Base-by-base conservation (phyloP, 257 asterid species). In the Gentiana macrophylla region DNA sequence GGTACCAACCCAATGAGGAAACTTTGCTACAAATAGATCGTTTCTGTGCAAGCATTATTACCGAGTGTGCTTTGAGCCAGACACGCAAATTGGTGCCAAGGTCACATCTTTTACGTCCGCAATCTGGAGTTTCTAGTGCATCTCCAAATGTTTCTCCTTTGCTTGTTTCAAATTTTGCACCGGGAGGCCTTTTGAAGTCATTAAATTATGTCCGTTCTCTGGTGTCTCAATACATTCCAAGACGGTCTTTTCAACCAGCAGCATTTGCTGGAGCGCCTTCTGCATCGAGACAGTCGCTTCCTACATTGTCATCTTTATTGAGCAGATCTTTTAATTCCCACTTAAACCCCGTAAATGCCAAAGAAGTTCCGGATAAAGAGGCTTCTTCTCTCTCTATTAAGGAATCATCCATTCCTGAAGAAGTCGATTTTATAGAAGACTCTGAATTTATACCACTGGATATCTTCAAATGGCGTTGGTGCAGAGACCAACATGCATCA, bases 1-100 rank as follows among this genome's bases (percentile, higher is more conserved):
- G 99, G 73, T 92, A 92, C 65, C 89, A 86, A 76, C 99, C 99
- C 56, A 77, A 81, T n/a, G 99, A 92, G 80, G 97, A 88, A 69
- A 92, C 94, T 52, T 76, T 92, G 69, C 83, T 72, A 59, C 99
- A 83, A 73, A 88, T 92, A 66, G 97, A 92, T 72, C 86, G 95
- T 50, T 92, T 88, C 70, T 92, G 97, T 70, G 72, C 77, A 52
- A 77, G 95, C 82, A 80, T 88, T 71, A 83, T 92, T 72, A 70
- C 82, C 6, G 99, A 92, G 82, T 88, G 94, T 67, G 95, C 83
- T 68, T 63, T 76, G 74, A 75, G 81, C 73, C 79, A 80, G 60
- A 72, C 73, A 65, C 84, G 89, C 67, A 86, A 88, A 75, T 73
- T 78, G 76, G 72, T 92, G 60, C 81, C 88, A 60, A 77, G 81